These are phyloP conservation scores for Dendrostoma leiphaemia DNA, from an alignment of 2,329 filamentous ascomycete species.

Conservation along the genomic window DNA sequence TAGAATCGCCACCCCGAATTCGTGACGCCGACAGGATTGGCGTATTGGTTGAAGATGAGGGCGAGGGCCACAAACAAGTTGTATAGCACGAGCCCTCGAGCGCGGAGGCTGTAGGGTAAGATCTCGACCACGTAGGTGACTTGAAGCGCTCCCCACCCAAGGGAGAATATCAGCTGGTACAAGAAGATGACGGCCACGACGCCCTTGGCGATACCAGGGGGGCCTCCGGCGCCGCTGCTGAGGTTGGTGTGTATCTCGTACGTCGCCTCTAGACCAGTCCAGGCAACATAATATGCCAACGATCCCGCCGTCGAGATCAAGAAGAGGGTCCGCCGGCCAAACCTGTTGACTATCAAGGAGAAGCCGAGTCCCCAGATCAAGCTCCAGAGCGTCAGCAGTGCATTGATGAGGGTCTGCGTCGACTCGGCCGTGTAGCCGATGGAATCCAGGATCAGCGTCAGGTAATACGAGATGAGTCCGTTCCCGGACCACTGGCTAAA, in stretches of 20 bases:
- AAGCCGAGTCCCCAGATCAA: not conserved
- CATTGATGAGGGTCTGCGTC: slow-evolving; percentile 27
- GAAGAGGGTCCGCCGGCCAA: slow-evolving; percentile 2
- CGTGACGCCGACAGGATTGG: slow-evolving; percentile 32
- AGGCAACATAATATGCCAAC: not conserved
- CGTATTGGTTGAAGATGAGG: slow-evolving; percentile 31
- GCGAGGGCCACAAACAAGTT: not conserved
- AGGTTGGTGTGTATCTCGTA: not conserved
- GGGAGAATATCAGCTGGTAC: not conserved
- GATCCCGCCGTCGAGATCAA: not conserved
- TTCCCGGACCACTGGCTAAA: slow-evolving; percentile 1
- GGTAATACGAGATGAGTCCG: slow-evolving; percentile 10
- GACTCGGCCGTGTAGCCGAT: slow-evolving; percentile 1
- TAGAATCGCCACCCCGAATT: slow-evolving; percentile 13
- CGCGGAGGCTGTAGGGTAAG: slow-evolving; percentile 1
- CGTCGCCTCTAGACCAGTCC: not conserved
- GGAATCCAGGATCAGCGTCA: slow-evolving; percentile 2
- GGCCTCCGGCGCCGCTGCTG: not conserved
- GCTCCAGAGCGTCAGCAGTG: slow-evolving; percentile 28
- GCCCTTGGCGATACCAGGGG: not conserved
- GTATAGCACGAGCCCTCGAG: not conserved
- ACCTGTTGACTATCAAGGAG: not conserved
- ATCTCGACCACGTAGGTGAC: slow-evolving; percentile 1
- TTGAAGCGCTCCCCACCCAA: not conserved
- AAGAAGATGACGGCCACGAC: slow-evolving; percentile 1